A percentile compares a stretch with the other conserved stretches of the same genome.
These are phyloP conservation scores for Mimosa bimucronata DNA, from an alignment of 306 rosid species.

Conservation along the genomic window DNA sequence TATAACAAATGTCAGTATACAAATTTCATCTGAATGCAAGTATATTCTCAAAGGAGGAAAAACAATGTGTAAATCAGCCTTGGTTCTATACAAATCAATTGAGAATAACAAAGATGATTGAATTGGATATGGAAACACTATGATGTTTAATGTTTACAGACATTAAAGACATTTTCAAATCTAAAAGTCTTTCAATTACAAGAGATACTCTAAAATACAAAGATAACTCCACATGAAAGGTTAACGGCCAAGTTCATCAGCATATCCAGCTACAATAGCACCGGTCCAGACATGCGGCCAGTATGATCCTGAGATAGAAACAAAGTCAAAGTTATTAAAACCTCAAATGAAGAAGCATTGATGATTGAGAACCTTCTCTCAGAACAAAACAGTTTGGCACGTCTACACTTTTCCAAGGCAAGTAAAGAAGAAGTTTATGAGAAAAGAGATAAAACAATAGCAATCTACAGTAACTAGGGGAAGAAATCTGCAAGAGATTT, in stretches of 20 bases:
- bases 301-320: conserved; percentile 35
- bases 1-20: conserved; percentile 44
- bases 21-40: conserved; percentile 43
- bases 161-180: conserved; percentile 46
- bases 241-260: conserved; percentile 32
- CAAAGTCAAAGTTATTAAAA: conserved; percentile 31
- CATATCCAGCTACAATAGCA: conserved; percentile 45
- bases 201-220: conserved; percentile 49
- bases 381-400: too few relatives aligned
- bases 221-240: conserved; percentile 43
- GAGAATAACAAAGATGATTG: conserved; percentile 36
- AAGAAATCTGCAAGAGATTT: too few relatives aligned
- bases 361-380: neutral
- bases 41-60: conserved; percentile 37
- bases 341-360: neutral
- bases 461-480: too few relatives aligned
- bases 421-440: too few relatives aligned
- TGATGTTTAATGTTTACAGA: conserved; percentile 48
- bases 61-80: conserved; percentile 36
- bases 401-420: too few relatives aligned
- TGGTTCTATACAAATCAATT: conserved; percentile 38
- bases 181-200: conserved; percentile 50
- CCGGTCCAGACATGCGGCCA: conserved; percentile 41
- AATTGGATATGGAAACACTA: conserved; percentile 37
- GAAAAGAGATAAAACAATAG: too few relatives aligned